These are phyloP conservation scores for Trypanosoma lewisi DNA, from an alignment of 208 protist species.

Conservation along the genomic window DNA sequence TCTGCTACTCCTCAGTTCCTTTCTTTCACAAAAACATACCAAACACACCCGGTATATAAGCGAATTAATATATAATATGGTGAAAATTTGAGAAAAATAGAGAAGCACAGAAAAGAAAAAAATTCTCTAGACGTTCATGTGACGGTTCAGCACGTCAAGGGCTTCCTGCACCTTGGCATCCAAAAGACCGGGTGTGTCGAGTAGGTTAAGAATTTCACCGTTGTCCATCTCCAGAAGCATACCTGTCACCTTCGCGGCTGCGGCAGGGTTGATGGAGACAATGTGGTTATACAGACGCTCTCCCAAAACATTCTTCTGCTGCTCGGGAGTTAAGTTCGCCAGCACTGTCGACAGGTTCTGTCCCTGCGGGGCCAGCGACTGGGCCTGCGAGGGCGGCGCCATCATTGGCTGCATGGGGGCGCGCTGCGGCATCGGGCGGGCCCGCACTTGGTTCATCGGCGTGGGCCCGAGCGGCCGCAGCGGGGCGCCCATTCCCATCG, in stretches of 20 bases:
- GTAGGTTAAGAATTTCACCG: slow-evolving; percentile 93
- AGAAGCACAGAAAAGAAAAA: slow-evolving; percentile 6
- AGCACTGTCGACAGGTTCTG: slow-evolving; percentile 75
- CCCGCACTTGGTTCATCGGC: slow-evolving; percentile 29
- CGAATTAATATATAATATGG: background rate
- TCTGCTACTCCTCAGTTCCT: background rate
- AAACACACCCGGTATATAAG: background rate
- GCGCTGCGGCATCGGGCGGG: slow-evolving; percentile 39
- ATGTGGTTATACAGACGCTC: slow-evolving; percentile 97
- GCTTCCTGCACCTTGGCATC: slow-evolving; percentile 96
- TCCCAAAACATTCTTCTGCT: slow-evolving; percentile 96
- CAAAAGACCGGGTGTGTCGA: slow-evolving; percentile 91
- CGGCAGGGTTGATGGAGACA: slow-evolving; percentile 72
- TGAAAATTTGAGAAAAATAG: background rate
- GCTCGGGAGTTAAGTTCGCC: slow-evolving; percentile 64
- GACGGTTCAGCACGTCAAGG: slow-evolving; percentile 91
- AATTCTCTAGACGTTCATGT: slow-evolving; percentile 59
- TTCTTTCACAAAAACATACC: background rate
- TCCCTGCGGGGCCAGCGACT: slow-evolving; percentile 33
- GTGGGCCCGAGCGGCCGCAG: slow-evolving; percentile 79
- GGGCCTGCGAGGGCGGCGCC: slow-evolving; percentile 44
- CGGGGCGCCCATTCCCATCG: slow-evolving; percentile 38
- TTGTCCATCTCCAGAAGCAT: slow-evolving; percentile 99
- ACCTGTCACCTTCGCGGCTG: slow-evolving; percentile 98
- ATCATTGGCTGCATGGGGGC: slow-evolving; percentile 66